Evolutionary conservation across 1,139 yeast species (phyloP).

Genomic region (Pichia sp.): DNA sequence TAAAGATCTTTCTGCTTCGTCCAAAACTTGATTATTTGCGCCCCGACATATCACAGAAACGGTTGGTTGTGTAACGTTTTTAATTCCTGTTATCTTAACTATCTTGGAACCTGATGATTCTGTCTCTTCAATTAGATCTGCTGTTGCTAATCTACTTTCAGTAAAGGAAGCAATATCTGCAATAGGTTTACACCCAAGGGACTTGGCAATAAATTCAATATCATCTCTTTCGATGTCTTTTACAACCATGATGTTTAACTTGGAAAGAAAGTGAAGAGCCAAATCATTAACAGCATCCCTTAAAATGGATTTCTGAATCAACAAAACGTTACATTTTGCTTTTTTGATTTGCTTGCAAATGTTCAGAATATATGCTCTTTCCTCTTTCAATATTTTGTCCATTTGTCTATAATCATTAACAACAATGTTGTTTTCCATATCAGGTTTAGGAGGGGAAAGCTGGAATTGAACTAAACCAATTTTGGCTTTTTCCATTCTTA

Average conservation of each 20-base stretch:
- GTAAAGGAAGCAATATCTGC: slow-evolving; percentile 91
- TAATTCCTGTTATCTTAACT: slow-evolving; percentile 85
- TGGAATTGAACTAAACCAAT: slow-evolving; percentile 94
- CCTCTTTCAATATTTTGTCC: slow-evolving; percentile 97
- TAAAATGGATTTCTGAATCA: slow-evolving; percentile 89
- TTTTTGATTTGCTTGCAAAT: slow-evolving; percentile 94
- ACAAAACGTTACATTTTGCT: slow-evolving; percentile 89
- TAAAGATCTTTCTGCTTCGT: slow-evolving; percentile 92
- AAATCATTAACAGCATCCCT: slow-evolving; percentile 97
- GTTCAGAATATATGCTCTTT: slow-evolving; percentile 87
- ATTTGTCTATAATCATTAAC: slow-evolving; percentile 97
- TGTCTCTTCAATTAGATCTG: slow-evolving; percentile 86
- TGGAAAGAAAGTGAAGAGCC: slow-evolving; percentile 89
- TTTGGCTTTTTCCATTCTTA: slow-evolving; percentile 86
- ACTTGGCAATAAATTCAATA: slow-evolving; percentile 84
- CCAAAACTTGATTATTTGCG: slow-evolving; percentile 81
- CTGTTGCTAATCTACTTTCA: slow-evolving; percentile 87
- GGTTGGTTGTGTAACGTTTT: slow-evolving; percentile 56
- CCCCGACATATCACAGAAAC: slow-evolving; percentile 93
- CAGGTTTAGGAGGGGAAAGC: slow-evolving; percentile 97
- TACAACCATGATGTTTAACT: slow-evolving; percentile 86
- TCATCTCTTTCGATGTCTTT: slow-evolving; percentile 97
- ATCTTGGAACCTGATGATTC: slow-evolving; percentile 92
- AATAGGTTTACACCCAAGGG: slow-evolving; percentile 90
- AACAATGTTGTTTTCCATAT: slow-evolving; percentile 94